Conservation (phyloP, 1,284 basidiomycete species). For the Pascua guehoae region DNA sequence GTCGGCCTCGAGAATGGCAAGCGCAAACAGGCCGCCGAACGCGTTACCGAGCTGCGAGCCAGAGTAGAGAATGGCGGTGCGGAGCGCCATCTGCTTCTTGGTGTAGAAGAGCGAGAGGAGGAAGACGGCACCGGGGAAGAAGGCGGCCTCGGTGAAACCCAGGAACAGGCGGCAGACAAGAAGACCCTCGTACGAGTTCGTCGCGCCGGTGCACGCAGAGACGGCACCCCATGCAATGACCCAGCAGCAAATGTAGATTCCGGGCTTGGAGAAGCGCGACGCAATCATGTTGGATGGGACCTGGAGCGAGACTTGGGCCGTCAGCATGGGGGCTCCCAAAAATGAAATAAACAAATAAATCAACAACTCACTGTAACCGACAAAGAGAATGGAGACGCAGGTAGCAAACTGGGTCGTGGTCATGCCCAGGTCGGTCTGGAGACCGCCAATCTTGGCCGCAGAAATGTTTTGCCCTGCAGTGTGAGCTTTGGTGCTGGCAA, state of each 20-base stretch:
- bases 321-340: no score
- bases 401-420: slow-evolving; percentile 25
- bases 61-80: slow-evolving; percentile 29
- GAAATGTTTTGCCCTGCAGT: slow-evolving; percentile 5
- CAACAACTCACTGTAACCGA: slow-evolving; percentile 15
- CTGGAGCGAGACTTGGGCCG: slow-evolving; percentile 26
- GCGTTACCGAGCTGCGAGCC: slow-evolving; percentile 45
- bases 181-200: slow-evolving; percentile 26
- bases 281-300: slow-evolving; percentile 44
- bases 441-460: slow-evolving; percentile 16
- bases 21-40: slow-evolving; percentile 37
- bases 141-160: slow-evolving; percentile 35
- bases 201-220: slow-evolving; percentile 32
- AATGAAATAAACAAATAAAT: neutral
- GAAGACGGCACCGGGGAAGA: slow-evolving; percentile 41
- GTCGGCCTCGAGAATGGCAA: slow-evolving; percentile 26
- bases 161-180: slow-evolving; percentile 25
- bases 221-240: slow-evolving; percentile 40
- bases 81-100: slow-evolving; percentile 32
- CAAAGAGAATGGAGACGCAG: slow-evolving; percentile 28
- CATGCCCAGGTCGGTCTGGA: slow-evolving; percentile 17
- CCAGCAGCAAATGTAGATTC: slow-evolving; percentile 30
- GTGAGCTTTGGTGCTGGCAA: neutral
- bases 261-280: slow-evolving; percentile 27
- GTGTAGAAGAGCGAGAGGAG: slow-evolving; percentile 40